phyloP scores from a whole-genome alignment of 73 alveolate genomes.

The Paraurostyla sp. region DNA sequence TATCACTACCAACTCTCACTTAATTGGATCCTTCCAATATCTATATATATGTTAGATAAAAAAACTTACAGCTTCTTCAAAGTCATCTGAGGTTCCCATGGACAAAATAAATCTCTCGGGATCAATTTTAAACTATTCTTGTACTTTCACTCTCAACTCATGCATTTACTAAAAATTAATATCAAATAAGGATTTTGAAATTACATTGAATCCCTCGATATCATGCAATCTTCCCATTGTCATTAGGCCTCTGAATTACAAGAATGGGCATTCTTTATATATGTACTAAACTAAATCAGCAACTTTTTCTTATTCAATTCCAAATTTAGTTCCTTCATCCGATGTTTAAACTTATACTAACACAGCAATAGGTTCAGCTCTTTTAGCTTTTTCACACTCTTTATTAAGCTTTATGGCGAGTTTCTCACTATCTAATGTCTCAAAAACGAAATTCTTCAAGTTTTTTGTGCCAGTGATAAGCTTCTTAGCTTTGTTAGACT shows the following conservation, averaged over 20 bases:
- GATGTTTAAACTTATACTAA: constrained; percentile 87
- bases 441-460: constrained; percentile 68
- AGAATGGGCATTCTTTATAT: constrained; percentile 74
- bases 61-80: constrained; percentile 81
- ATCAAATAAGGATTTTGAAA: not conserved
- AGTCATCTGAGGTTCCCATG: constrained; percentile 96
- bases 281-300: constrained; percentile 75
- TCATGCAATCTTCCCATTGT: constrained; percentile 93
- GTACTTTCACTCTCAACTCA: constrained; percentile 77
- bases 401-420: constrained; percentile 89
- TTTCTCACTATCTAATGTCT: constrained; percentile 89
- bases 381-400: constrained; percentile 76
- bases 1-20: constrained; percentile 95
- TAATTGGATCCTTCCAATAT: constrained; percentile 91
- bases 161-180: constrained; percentile 60
- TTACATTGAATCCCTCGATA: constrained; percentile 81
- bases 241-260: constrained; percentile 92
- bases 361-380: constrained; percentile 68
- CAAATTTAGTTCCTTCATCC: constrained; percentile 88
- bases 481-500: constrained; percentile 91
- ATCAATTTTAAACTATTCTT: constrained; percentile 77
- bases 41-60: not conserved
- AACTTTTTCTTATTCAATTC: constrained; percentile 77
- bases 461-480: constrained; percentile 30
- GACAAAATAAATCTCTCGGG: constrained; percentile 81